Evolutionary conservation across 768 basidiomycete species (phyloP).

Genomic region (Serendipita vermifera): DNA sequence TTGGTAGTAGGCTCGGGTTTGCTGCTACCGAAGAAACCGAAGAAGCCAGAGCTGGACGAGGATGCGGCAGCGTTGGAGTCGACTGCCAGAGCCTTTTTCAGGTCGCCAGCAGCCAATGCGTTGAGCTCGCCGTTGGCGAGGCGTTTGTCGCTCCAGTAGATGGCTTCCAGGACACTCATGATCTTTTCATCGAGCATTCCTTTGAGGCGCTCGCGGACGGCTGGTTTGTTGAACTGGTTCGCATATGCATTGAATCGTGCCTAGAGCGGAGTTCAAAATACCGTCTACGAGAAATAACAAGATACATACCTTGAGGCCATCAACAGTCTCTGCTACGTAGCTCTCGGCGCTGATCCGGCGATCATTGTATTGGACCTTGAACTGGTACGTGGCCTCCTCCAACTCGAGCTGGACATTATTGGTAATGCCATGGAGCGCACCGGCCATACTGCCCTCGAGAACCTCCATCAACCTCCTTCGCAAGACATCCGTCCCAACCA

Average conservation of each 20-base stretch:
- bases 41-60: slow-evolving; percentile 13
- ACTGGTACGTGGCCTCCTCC: slow-evolving; percentile 95
- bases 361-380: slow-evolving; percentile 98
- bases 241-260: slow-evolving; percentile 77
- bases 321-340: slow-evolving; percentile 95
- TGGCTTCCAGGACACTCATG: slow-evolving; percentile 91
- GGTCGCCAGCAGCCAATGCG: slow-evolving; percentile 52
- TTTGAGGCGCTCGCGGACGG: slow-evolving; percentile 81
- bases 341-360: slow-evolving; percentile 87
- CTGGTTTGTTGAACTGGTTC: slow-evolving; percentile 72
- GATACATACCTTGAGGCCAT: slow-evolving; percentile 53
- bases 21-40: too few species aligned
- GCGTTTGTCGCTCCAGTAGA: slow-evolving; percentile 93
- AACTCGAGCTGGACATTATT: slow-evolving; percentile 96
- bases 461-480: slow-evolving; percentile 91
- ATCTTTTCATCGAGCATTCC: slow-evolving; percentile 89
- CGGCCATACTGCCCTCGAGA: slow-evolving; percentile 93
- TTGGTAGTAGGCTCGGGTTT: slow-evolving; percentile 29
- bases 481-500: slow-evolving; percentile 87
- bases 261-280: too few species aligned
- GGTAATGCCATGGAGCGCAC: slow-evolving; percentile 86
- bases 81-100: slow-evolving; percentile 32
- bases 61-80: slow-evolving; percentile 3
- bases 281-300: slow-evolving; percentile 11
- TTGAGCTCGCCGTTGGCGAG: slow-evolving; percentile 50